These are phyloP conservation scores for Alternaria triticina DNA, from an alignment of 2,329 filamentous ascomycete species.

Conservation along the genomic window DNA sequence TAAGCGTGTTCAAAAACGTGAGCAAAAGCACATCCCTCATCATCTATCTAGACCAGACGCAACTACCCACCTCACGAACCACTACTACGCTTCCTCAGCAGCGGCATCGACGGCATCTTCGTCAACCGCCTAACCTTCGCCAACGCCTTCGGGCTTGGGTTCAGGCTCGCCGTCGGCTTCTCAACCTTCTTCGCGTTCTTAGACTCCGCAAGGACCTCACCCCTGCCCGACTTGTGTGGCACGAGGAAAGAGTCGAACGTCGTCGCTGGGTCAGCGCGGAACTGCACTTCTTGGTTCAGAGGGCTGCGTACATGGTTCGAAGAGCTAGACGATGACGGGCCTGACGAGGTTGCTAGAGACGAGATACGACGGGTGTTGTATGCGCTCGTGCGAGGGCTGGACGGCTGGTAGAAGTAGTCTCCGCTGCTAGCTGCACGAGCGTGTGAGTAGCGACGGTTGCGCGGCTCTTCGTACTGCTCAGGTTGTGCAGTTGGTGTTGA, in stretches of 20 bases:
- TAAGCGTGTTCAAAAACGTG: not conserved
- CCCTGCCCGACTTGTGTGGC: constrained; percentile 33
- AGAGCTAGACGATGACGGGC: not conserved
- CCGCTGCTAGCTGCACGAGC: constrained; percentile 10
- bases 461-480: not conserved
- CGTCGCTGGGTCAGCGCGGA: constrained; percentile 13
- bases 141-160: not conserved
- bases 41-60: not conserved
- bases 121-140: not conserved
- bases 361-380: not conserved
- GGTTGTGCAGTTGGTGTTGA: not conserved
- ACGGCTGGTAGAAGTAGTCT: constrained; percentile 12
- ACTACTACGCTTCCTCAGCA: not conserved
- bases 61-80: not conserved
- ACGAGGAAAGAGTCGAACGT: constrained; percentile 39
- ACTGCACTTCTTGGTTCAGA: constrained; percentile 7
- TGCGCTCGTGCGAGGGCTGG: not conserved
- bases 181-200: constrained; percentile 14
- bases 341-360: not conserved
- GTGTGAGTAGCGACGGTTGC: not conserved
- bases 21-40: not conserved
- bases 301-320: constrained; percentile 21
- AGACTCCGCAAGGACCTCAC: constrained; percentile 25
- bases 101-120: constrained; percentile 6
- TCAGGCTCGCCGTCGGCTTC: not conserved